Evolutionary conservation across 331 rosid species (phyloP).

Genomic region (Malus hybrid): DNA sequence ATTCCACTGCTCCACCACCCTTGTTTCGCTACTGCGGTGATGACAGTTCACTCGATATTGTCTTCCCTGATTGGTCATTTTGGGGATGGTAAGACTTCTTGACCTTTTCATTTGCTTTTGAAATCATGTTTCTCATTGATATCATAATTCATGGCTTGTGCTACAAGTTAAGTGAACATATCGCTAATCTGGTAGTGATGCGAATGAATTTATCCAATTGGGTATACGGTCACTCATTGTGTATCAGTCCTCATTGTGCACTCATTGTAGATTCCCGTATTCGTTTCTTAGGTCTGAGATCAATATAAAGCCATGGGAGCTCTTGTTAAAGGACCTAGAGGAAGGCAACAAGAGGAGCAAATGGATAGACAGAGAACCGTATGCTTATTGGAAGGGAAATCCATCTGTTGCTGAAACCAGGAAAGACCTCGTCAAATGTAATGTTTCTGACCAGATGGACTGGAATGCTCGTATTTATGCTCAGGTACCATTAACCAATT

Average conservation of each 20-base stretch:
- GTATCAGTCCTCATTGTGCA: neutral
- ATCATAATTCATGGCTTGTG: neutral
- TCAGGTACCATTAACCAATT: slow-evolving; percentile 29
- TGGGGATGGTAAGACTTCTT: slow-evolving; percentile 78
- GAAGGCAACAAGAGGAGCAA: slow-evolving; percentile 56
- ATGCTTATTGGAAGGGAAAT: slow-evolving; percentile 82
- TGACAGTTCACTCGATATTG: slow-evolving; percentile 59
- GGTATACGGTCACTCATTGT: neutral
- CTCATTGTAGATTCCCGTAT: neutral
- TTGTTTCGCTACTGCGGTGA: slow-evolving; percentile 71
- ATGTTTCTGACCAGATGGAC: slow-evolving; percentile 45
- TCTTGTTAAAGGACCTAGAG: slow-evolving; percentile 47
- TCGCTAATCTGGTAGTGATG: neutral
- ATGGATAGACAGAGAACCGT: slow-evolving; percentile 72
- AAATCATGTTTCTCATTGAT: neutral
- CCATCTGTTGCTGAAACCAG: slow-evolving; percentile 54
- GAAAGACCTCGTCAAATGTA: slow-evolving; percentile 60
- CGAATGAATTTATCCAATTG: neutral
- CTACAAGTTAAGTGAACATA: neutral
- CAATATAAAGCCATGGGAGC: slow-evolving; percentile 86
- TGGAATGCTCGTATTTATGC: slow-evolving; percentile 71
- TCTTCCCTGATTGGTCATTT: slow-evolving; percentile 95
- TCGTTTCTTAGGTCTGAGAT: slow-evolving; percentile 53
- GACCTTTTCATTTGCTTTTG: neutral
- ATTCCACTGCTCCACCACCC: slow-evolving; percentile 50